A percentile compares a stretch with the other conserved stretches of the same genome.
Conservation (phyloP, 1,139 yeast species). For the Candida sojae region DNA sequence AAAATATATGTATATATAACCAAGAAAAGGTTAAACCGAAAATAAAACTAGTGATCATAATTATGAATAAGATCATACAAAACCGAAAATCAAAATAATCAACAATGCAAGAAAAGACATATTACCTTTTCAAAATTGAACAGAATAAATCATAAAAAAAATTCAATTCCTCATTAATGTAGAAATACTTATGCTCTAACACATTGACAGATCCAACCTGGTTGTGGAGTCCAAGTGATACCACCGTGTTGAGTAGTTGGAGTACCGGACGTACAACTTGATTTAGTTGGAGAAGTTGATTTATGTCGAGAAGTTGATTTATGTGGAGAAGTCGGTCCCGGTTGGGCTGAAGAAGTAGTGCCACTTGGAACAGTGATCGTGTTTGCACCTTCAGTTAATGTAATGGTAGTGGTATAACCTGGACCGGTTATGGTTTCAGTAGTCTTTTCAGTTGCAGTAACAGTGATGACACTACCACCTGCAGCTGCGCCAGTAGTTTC, state of each 20-base stretch:
- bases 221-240: slow-evolving; percentile 5
- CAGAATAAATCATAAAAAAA: too few relatives aligned
- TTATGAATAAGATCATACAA: too few relatives aligned
- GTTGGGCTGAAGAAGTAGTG: background rate
- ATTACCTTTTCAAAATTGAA: too few relatives aligned
- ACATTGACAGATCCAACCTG: slow-evolving; percentile 7
- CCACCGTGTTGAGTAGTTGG: background rate
- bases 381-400: slow-evolving; percentile 2
- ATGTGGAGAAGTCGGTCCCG: background rate
- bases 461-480: background rate
- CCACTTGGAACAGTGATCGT: background rate
- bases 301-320: background rate
- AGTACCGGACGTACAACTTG: background rate
- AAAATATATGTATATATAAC: too few relatives aligned
- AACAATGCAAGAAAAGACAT: too few relatives aligned
- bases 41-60: background rate
- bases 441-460: slow-evolving; percentile 1
- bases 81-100: background rate
- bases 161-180: too few relatives aligned
- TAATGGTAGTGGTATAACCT: slow-evolving; percentile 2
- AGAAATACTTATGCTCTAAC: slow-evolving; percentile 3
- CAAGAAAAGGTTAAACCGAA: background rate
- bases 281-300: background rate
- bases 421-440: slow-evolving; percentile 2
- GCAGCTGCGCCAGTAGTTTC: background rate